These are phyloP conservation scores for Discostella stelligeroides DNA, from an alignment of 108 stramenopile species.

Conservation along the genomic window DNA sequence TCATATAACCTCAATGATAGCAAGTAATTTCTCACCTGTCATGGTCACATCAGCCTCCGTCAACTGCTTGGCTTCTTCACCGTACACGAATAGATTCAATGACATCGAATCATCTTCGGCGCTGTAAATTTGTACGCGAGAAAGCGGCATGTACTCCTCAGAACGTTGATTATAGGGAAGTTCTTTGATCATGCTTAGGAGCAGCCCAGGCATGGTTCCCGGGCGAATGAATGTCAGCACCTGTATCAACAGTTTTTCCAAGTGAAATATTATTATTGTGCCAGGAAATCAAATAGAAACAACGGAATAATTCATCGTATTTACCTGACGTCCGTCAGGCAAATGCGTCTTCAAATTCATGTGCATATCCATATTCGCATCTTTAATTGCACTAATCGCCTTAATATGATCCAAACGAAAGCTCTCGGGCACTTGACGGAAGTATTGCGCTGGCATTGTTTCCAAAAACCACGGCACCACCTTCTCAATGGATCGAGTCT, in stretches of 20 bases:
- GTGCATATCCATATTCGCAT: constrained; percentile 75
- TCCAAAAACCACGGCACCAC: constrained; percentile 96
- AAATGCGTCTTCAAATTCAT: constrained; percentile 81
- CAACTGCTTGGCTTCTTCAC: constrained; percentile 44
- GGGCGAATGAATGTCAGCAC: constrained; percentile 89
- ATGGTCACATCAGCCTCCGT: constrained; percentile 44
- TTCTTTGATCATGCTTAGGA: constrained; percentile 83
- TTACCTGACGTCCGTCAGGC: constrained; percentile 62
- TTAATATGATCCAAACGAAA: constrained; percentile 96
- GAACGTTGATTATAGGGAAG: constrained; percentile 55
- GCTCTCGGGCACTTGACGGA: constrained; percentile 88
- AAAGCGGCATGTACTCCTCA: constrained; percentile 61
- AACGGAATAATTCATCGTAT: not conserved
- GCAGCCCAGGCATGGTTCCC: constrained; percentile 76
- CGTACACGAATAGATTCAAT: constrained; percentile 93
- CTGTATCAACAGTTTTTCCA: not conserved
- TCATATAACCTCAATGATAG: not conserved
- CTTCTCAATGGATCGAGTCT: constrained; percentile 67
- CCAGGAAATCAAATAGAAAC: no score
- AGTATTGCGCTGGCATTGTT: constrained; percentile 92
- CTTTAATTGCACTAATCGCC: constrained; percentile 90
- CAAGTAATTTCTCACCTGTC: constrained; percentile 25
- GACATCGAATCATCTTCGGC: constrained; percentile 84
- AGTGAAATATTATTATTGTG: no score
- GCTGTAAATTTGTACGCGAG: constrained; percentile 88